A percentile compares a stretch with the other conserved stretches of the same genome.
Conservation (phyloP, 2,329 filamentous ascomycete genomes). For the Ceratocystis variospora region DNA sequence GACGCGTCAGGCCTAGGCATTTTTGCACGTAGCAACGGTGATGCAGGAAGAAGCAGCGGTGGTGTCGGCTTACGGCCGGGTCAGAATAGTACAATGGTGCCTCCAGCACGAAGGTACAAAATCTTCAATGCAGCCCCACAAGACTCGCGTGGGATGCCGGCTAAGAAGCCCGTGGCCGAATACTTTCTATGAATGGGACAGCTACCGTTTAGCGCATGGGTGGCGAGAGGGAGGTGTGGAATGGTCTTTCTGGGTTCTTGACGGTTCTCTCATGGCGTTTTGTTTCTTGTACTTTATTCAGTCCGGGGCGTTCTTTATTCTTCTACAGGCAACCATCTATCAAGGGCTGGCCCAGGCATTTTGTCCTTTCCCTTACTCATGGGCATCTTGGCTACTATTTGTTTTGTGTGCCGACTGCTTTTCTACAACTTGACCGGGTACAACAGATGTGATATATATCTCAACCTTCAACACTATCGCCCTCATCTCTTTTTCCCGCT, state of each 20-base stretch:
- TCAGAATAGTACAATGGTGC: constrained; percentile 31
- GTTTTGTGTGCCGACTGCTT: background rate
- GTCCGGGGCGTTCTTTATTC: background rate
- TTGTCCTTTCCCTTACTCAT: background rate
- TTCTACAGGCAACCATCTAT: background rate
- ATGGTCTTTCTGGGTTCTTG: background rate
- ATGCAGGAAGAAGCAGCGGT: constrained; percentile 45
- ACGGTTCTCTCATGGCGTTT: background rate
- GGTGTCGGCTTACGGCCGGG: constrained; percentile 27
- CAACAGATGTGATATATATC: background rate
- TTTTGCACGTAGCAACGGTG: constrained; percentile 58
- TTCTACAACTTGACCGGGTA: background rate
- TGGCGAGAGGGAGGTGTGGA: background rate
- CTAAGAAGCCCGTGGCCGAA: constrained; percentile 94
- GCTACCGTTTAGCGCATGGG: background rate
- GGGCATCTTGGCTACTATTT: background rate
- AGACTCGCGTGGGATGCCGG: constrained; percentile 92
- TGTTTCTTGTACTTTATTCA: constrained; percentile 1
- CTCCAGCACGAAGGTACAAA: constrained; percentile 77
- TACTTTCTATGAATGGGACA: constrained; percentile 60
- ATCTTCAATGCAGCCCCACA: constrained; percentile 96
- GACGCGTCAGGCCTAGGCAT: constrained; percentile 62
- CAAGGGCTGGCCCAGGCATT: background rate
- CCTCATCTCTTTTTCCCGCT: too few relatives aligned
- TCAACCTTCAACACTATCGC: background rate